Percentiles rank a stretch among this genome's conserved stretches.
phyloP scores from a whole-genome alignment of 495 filamentous ascomycete genomes.

The Podospora sp. region DNA sequence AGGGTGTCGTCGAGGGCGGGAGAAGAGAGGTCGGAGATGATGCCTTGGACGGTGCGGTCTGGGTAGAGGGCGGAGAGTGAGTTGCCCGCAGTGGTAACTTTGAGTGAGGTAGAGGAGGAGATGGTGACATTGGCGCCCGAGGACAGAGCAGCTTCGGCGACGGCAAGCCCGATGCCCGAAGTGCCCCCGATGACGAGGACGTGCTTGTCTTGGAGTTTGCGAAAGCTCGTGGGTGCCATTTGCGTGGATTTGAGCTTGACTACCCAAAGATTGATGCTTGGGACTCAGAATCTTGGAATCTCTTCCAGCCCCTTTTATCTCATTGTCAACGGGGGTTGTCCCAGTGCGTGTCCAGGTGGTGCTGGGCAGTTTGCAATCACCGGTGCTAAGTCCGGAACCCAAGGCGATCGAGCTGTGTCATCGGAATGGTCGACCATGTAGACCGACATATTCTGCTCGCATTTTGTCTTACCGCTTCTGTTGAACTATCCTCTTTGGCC shows the following conservation, averaged over 20 bases:
- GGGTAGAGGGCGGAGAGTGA: slow-evolving; percentile 44
- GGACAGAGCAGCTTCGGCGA: slow-evolving; percentile 54
- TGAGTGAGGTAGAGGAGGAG: slow-evolving; percentile 52
- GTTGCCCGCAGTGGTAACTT: slow-evolving; percentile 43
- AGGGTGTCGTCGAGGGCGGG: slow-evolving; percentile 50
- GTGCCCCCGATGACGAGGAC: slow-evolving; percentile 60
- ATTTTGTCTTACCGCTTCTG: not conserved
- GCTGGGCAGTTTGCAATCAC: not conserved
- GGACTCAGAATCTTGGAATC: too few species aligned
- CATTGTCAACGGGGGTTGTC: not conserved
- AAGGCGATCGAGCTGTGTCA: not conserved
- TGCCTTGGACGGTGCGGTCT: slow-evolving; percentile 35
- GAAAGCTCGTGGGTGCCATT: slow-evolving; percentile 34
- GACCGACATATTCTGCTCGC: not conserved
- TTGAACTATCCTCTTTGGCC: not conserved
- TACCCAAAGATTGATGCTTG: too few species aligned
- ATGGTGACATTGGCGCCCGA: slow-evolving; percentile 56
- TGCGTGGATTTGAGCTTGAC: not conserved
- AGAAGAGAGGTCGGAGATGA: slow-evolving; percentile 54
- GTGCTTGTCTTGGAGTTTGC: slow-evolving; percentile 44
- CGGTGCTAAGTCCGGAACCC: not conserved
- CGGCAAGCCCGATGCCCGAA: slow-evolving; percentile 58
- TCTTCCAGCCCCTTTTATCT: not conserved
- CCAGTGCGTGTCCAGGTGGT: not conserved
- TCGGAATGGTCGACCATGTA: too few species aligned